A percentile compares a stretch with the other conserved stretches of the same genome.
Evolutionary conservation across 345 rosid genomes (phyloP).

Genomic region (Cardamine resedifolia): DNA sequence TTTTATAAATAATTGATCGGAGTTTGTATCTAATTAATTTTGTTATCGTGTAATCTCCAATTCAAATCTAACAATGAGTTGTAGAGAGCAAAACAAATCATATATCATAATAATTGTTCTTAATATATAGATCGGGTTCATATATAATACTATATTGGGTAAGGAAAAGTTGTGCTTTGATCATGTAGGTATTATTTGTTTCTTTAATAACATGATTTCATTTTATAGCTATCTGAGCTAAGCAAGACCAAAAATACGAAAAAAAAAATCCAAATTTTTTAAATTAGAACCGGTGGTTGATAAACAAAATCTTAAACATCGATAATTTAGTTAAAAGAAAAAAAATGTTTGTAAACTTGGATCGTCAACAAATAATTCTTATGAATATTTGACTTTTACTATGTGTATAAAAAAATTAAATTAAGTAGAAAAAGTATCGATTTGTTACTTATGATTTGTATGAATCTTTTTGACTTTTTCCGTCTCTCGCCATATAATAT

Average conservation of each 20-base stretch:
- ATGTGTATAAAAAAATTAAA: neutral
- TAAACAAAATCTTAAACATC: too few relatives aligned
- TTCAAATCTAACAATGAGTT: neutral
- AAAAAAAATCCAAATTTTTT: neutral
- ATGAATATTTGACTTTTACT: neutral
- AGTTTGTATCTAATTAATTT: neutral
- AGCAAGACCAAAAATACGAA: neutral
- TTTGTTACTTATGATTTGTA: neutral
- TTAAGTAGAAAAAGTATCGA: conserved; percentile 1
- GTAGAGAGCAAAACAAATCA: neutral
- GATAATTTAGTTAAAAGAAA: too few relatives aligned
- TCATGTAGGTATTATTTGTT: neutral
- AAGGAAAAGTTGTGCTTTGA: neutral
- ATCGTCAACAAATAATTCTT: too few relatives aligned
- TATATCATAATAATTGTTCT: neutral
- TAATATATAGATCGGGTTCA: neutral
- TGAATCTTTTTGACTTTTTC: conserved; percentile 21
- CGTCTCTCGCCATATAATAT: neutral
- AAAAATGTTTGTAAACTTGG: neutral
- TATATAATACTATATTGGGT: neutral
- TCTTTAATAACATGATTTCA: neutral
- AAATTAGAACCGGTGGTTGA: neutral
- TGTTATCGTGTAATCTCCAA: neutral
- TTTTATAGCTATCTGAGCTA: neutral
- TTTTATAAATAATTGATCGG: neutral